A percentile compares a stretch with the other conserved stretches of the same genome.
Evolutionary conservation across 2,329 filamentous ascomycete species (phyloP).

Genomic region (Aureobasidium sp.): DNA sequence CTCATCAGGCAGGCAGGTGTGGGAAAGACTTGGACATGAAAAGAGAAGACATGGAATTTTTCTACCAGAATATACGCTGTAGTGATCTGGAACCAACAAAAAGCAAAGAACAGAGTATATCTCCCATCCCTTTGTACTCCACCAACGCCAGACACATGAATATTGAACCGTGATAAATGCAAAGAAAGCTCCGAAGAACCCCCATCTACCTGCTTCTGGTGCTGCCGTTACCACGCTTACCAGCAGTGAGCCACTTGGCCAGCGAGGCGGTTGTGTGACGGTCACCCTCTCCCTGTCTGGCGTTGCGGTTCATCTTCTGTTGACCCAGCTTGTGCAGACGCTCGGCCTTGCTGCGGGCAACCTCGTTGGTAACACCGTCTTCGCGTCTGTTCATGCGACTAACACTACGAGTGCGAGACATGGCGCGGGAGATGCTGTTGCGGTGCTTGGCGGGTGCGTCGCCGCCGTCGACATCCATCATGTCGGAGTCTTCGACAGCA

Average conservation of each 20-base stretch:
- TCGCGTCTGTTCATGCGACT: conserved; percentile 61
- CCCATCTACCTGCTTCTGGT: conserved; percentile 49
- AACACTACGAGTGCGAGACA: conserved; percentile 62
- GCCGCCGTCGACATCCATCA: conserved; percentile 60
- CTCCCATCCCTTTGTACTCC: conserved; percentile 7
- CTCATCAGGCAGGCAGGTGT: neutral
- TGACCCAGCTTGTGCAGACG: conserved; percentile 81
- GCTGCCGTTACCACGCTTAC: conserved; percentile 92
- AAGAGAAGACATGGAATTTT: conserved; percentile 3
- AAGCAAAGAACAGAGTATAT: neutral
- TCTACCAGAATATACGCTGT: conserved; percentile 5
- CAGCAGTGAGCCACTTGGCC: conserved; percentile 85
- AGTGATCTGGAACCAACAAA: neutral
- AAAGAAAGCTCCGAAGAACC: neutral
- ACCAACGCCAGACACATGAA: conserved; percentile 16
- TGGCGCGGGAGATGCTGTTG: conserved; percentile 47
- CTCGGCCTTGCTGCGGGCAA: conserved; percentile 69
- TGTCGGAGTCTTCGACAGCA: conserved; percentile 56
- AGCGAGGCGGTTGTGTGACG: conserved; percentile 75
- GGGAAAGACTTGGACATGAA: neutral
- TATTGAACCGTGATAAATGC: conserved; percentile 6
- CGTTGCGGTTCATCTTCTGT: conserved; percentile 98
- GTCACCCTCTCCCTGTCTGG: conserved; percentile 92
- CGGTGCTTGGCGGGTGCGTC: conserved; percentile 24
- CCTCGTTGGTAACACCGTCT: conserved; percentile 67